Evolutionary conservation across 441 rosid species (phyloP).

Genomic region (Biscutella auriculata): DNA sequence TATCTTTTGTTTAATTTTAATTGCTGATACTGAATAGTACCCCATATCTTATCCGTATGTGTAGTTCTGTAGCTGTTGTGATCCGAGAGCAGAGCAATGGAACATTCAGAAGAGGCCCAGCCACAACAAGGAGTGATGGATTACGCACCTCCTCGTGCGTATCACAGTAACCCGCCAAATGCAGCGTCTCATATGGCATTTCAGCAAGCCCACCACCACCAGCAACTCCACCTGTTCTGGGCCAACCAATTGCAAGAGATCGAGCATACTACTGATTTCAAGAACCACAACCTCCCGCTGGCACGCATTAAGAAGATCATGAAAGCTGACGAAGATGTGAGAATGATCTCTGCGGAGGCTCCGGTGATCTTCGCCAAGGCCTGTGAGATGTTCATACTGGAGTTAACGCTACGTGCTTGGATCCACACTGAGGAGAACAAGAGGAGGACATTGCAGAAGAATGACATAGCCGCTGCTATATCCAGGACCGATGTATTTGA

Average conservation of each 20-base stretch:
- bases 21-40: too few species aligned
- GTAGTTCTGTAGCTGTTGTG: too few species aligned
- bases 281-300: constrained; percentile 74
- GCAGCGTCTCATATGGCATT: constrained; percentile 34
- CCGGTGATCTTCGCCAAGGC: constrained; percentile 85
- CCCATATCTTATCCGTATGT: too few species aligned
- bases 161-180: constrained; percentile 40
- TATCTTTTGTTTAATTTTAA: too few species aligned
- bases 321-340: constrained; percentile 90
- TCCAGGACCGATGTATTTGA: constrained; percentile 81
- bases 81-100: background rate
- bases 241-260: constrained; percentile 73
- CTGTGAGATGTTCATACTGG: constrained; percentile 83
- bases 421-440: constrained; percentile 88
- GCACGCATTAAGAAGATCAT: constrained; percentile 89
- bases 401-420: constrained; percentile 81
- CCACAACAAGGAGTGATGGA: constrained; percentile 40
- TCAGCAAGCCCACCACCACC: constrained; percentile 73
- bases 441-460: constrained; percentile 80
- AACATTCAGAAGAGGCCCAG: constrained; percentile 18
- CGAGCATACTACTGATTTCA: constrained; percentile 67
- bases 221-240: constrained; percentile 81
- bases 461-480: constrained; percentile 80
- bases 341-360: constrained; percentile 90
- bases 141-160: constrained; percentile 31